Conservation (phyloP, 495 filamentous ascomycete species). For the Aspergillus cavernicola region DNA sequence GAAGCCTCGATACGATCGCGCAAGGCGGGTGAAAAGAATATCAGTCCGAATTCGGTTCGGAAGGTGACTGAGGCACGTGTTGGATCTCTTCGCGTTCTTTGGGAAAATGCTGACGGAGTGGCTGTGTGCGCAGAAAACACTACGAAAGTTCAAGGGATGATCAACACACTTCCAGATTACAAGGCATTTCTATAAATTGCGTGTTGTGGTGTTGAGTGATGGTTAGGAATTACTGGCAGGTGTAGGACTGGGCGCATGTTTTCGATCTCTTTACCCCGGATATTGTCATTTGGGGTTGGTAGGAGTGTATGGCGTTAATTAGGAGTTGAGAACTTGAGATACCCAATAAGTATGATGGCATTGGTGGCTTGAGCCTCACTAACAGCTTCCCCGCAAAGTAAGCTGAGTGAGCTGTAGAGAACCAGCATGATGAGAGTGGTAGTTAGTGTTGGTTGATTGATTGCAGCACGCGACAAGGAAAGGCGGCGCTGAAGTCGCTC, state of each 20-base stretch:
- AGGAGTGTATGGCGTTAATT: not conserved
- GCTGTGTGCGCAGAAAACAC: conserved; percentile 48
- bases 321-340: not conserved
- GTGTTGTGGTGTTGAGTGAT: not conserved
- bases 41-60: conserved; percentile 69
- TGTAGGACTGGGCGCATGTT: not conserved
- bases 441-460: not conserved
- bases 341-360: not conserved
- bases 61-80: conserved; percentile 69
- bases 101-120: conserved; percentile 9
- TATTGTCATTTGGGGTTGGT: not conserved
- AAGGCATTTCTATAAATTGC: not conserved
- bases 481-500: conserved; percentile 32
- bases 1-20: conserved; percentile 77
- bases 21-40: conserved; percentile 65
- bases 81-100: not conserved
- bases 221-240: not conserved
- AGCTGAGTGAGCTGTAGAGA: not conserved
- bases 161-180: not conserved
- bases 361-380: too few relatives aligned
- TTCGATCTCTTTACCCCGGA: not conserved
- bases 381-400: not conserved
- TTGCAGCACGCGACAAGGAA: conserved; percentile 22
- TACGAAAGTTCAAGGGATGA: conserved; percentile 77
- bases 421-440: not conserved